Evolutionary conservation across 2,329 filamentous ascomycete genomes (phyloP), one percentile per base, ranked within the genome.

Genomic region (Colletotrichum agaves): DNA sequence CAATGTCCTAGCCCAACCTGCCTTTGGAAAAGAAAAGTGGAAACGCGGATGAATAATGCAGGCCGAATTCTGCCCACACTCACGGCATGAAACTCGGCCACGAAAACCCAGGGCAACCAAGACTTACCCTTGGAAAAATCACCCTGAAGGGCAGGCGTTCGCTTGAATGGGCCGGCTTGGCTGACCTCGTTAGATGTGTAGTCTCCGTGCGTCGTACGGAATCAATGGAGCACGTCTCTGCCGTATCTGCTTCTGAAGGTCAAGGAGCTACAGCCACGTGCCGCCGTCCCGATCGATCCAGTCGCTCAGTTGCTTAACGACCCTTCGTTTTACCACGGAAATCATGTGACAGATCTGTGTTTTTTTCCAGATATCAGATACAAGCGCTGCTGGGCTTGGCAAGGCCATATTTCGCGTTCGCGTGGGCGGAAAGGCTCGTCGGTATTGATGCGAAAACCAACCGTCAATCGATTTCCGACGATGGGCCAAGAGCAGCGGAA

Each of bases 91-190:
- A 53, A 53, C 50, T 23, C 31, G 10, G 33, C 50, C 15, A n/a
- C 50, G 11, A 33, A 31, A 27, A 39, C 39, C 55, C 11, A 33
- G 41, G 39, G 21, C 23, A 13, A 44, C 33, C 10, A 57, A 19
- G 37, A 19, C 17, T 27, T 8, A 27, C 39, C 44, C 27, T 15
- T 33, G 39, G 44, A 46, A 21, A 33, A 50, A n/a, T 50, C 11
- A 27, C 43, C 27, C 41, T 31, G 41, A 23, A 47, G 23, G 11
- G 23, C 56, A 21, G 56, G 37, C 31, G 5, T 27, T 47, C 41
- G 43, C 27, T 44, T 35, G 10, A 59, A n/a, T 12, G 10, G 19
- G 56, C 56, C 43, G 41, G 55, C 41, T 58, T 44, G 55, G 55
- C 55, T 15, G 43, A 35, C 17, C 21, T 46, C 21, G 35, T 31